Evolutionary conservation across 2,329 filamentous ascomycete genomes (phyloP).

Genomic region (Epichloe amarillans): DNA sequence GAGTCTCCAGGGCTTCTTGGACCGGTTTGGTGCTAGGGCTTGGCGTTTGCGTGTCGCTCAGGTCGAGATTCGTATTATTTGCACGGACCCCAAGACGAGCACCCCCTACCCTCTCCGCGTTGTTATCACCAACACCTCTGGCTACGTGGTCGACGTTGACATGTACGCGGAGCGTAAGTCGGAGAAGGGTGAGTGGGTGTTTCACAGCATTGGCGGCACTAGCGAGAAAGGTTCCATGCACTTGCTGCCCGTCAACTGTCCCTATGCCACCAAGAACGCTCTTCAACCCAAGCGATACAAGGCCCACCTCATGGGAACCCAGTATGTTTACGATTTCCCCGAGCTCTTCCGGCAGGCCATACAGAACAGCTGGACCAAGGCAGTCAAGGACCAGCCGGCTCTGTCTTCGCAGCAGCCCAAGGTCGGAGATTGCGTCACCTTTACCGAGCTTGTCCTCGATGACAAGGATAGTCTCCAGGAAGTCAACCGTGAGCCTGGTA

Average conservation of each 20-base stretch:
- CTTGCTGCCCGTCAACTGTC: constrained; percentile 75
- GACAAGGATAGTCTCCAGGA: constrained; percentile 86
- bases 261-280: constrained; percentile 97
- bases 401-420: constrained; percentile 71
- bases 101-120: constrained; percentile 86
- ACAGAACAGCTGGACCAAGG: constrained; percentile 82
- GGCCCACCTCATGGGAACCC: constrained; percentile 96
- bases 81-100: constrained; percentile 77
- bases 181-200: constrained; percentile 95
- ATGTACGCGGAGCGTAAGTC: constrained; percentile 96
- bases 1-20: constrained; percentile 86
- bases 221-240: constrained; percentile 95
- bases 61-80: constrained; percentile 96
- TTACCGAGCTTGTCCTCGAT: constrained; percentile 87
- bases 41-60: constrained; percentile 95
- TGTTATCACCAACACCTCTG: constrained; percentile 95
- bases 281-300: constrained; percentile 98
- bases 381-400: constrained; percentile 57
- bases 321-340: constrained; percentile 99
- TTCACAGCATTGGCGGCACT: constrained; percentile 92
- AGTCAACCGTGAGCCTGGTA: constrained; percentile 87
- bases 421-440: constrained; percentile 83
- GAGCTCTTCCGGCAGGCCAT: constrained; percentile 97
- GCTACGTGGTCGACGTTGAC: constrained; percentile 95
- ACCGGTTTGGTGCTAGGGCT: constrained; percentile 85